Base-by-base conservation (phyloP, 202 grass and related monocot species). In the Panicum virgatum region DNA sequence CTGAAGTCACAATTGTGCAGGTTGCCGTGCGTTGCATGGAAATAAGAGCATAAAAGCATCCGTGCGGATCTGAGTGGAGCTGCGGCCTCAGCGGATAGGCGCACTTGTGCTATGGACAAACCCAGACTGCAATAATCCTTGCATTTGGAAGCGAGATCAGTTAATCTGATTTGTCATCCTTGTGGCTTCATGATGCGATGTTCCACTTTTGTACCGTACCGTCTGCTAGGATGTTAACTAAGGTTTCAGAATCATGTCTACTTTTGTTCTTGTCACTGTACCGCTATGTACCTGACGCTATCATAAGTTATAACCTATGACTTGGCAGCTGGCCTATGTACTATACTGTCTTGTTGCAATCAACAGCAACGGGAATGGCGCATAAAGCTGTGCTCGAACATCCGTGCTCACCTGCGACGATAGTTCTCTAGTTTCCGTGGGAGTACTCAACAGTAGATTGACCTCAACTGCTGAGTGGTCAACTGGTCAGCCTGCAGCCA, bases 161-260 rank as follows among this genome's bases (percentile, higher is more conserved):
- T 86, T 79, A 80, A 86, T 36, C 88, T 80, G 84, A 76, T 90
- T 83, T 86, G 15, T 83, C 80, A 83, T 83, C 75, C 84, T 69
- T 86, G 18, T 90, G 88, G 84, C 62, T 80, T 81, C 88, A 83
- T 86, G 75, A 82, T 83, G 80, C 47, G 88, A 90, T 90, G 88
- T 76, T 69, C 73, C 80, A 80, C 80, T 75, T n/a, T n/a, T 90
- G 71, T 76, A 86, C 75, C 43, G 71, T 76, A 86, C 75, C 51
- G 52, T 86, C 72, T 73, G 18, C 60, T 79, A 82, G 88, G 78
- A 82, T 44, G 58, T 72, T 72, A 72, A 89, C 77, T 80, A 13
- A 89, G 48, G 29, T 16, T 29, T 40, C 82, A 86, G 78, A 60
- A 53, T 34, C 29, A 12, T 38, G 4, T 66, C 12, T 50, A 56